These are phyloP conservation scores for Hydrangea macrophylla DNA, from an alignment of 148 eudicot genomes.

Conservation along the genomic window DNA sequence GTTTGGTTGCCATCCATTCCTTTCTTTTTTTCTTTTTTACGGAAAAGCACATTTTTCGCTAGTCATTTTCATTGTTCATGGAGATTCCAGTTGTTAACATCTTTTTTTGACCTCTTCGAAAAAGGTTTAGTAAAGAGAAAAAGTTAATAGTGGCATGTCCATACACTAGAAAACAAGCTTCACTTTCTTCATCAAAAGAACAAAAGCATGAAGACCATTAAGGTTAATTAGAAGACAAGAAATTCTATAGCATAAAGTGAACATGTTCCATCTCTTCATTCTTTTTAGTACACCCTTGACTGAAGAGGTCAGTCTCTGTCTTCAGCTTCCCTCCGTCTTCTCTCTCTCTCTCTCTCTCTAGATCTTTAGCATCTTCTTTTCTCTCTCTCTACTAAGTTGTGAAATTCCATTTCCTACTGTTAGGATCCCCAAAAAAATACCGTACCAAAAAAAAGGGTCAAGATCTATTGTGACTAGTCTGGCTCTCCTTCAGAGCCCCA, in stretches of 20 bases:
- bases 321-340: not conserved
- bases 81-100: not conserved
- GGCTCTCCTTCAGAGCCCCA: constrained; percentile 35
- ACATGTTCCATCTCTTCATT: constrained; percentile 3
- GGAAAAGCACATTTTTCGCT: not conserved
- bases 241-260: not conserved
- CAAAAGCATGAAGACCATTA: constrained; percentile 8
- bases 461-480: constrained; percentile 15
- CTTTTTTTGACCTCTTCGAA: not conserved
- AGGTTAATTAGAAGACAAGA: constrained; percentile 13
- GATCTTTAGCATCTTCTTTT: constrained; percentile 3
- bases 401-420: not conserved
- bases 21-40: no score
- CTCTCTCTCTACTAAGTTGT: constrained; percentile 4
- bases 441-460: constrained; percentile 9
- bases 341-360: not conserved
- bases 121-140: not conserved
- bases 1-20: not conserved
- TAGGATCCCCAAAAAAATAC: not conserved
- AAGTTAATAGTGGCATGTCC: not conserved
- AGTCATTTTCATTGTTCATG: not conserved
- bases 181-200: constrained; percentile 17
- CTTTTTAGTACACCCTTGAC: not conserved
- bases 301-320: not conserved
- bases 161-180: constrained; percentile 23